Conservation (phyloP, 1,284 basidiomycete species). For the Ustilago loliicola region DNA sequence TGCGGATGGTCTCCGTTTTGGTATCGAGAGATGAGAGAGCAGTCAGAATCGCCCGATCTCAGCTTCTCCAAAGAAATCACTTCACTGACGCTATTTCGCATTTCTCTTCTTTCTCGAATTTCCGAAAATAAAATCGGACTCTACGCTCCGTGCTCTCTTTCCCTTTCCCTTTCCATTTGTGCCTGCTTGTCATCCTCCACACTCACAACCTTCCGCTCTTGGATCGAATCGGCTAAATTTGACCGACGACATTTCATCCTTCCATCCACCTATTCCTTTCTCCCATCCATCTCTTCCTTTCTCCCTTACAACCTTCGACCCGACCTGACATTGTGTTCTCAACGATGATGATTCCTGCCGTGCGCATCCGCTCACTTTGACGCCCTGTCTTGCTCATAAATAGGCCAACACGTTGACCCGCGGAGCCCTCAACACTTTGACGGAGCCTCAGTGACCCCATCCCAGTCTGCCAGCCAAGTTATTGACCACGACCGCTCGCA, state of each 20-base stretch:
- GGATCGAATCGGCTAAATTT: background rate
- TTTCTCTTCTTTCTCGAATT: slow-evolving; percentile 2
- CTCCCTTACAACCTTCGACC: background rate
- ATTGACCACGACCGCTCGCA: slow-evolving; percentile 51
- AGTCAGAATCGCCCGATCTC: slow-evolving; percentile 2
- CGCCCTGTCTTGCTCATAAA: background rate
- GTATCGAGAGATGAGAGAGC: background rate
- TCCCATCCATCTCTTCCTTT: background rate
- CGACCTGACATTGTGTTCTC: background rate
- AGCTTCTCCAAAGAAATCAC: background rate
- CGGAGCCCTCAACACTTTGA: slow-evolving; percentile 56
- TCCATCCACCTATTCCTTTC: background rate
- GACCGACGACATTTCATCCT: background rate
- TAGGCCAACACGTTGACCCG: slow-evolving; percentile 26
- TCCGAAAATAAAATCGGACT: background rate
- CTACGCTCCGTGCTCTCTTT: slow-evolving; percentile 1
- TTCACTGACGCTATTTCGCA: slow-evolving; percentile 23
- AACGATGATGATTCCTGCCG: background rate
- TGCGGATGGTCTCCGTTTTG: background rate
- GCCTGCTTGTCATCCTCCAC: slow-evolving; percentile 9
- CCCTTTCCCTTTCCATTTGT: background rate
- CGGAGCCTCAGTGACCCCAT: slow-evolving; percentile 69
- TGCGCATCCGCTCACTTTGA: background rate
- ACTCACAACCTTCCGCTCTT: background rate
- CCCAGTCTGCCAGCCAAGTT: slow-evolving; percentile 71